A percentile compares a stretch with the other conserved stretches of the same genome.
Conservation (phyloP, 257 asterid genomes). For the Lantana camara region DNA sequence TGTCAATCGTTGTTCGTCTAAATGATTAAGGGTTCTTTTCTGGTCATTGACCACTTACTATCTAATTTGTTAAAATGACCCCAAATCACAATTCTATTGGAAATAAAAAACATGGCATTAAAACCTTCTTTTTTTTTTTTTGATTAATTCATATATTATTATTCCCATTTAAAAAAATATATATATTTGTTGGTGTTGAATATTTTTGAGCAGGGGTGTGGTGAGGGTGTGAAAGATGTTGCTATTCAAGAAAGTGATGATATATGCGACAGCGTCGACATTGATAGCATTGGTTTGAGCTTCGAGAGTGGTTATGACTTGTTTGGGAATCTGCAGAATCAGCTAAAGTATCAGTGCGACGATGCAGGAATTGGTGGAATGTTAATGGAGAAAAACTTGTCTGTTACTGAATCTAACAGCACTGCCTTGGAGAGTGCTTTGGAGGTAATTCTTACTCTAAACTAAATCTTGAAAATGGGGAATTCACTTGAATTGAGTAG, state of each 20-base stretch:
- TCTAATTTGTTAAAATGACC: too few relatives aligned
- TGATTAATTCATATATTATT: too few relatives aligned
- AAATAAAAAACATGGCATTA: too few relatives aligned
- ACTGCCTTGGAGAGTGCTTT: conserved; percentile 44
- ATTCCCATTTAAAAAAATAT: too few relatives aligned
- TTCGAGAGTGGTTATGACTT: conserved; percentile 47
- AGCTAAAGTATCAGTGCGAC: conserved; percentile 41
- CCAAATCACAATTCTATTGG: too few relatives aligned
- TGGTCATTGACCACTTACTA: too few relatives aligned
- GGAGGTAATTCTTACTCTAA: conserved; percentile 45
- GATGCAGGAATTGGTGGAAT: conserved; percentile 42
- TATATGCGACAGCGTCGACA: conserved; percentile 42
- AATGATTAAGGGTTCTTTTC: too few relatives aligned
- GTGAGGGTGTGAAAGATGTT: conserved; percentile 39
- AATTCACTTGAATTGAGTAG: too few relatives aligned
- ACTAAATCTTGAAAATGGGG: conserved; percentile 1
- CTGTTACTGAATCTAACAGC: conserved; percentile 55
- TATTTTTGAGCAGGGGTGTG: conserved; percentile 35
- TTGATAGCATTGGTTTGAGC: conserved; percentile 45
- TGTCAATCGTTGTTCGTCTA: too few relatives aligned
- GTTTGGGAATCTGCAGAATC: conserved; percentile 39
- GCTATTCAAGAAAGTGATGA: conserved; percentile 48
- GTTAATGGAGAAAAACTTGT: conserved; percentile 47
- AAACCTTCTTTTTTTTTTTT: too few relatives aligned
- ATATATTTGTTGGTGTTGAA: neutral